phyloP scores from a whole-genome alignment of 371 early-diverging fungal genomes.

The Lichtheimia hyalospora region DNA sequence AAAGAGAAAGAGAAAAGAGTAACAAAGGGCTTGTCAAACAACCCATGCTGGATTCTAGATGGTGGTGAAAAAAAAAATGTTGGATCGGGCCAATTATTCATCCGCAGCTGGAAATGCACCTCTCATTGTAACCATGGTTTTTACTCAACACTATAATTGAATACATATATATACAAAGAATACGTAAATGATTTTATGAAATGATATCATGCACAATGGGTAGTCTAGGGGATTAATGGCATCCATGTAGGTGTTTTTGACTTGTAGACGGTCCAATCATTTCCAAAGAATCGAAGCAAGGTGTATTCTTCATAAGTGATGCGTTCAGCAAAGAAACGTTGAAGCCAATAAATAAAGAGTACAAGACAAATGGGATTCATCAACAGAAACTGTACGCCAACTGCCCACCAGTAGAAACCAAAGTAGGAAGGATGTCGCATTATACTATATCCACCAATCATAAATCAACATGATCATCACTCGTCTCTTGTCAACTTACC shows the following conservation, averaged over 20 bases:
- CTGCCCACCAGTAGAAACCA: constrained; percentile 86
- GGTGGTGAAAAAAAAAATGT: too few relatives aligned
- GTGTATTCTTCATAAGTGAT: constrained; percentile 76
- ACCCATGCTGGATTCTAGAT: too few relatives aligned
- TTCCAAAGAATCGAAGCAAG: constrained; percentile 77
- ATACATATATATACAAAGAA: too few relatives aligned
- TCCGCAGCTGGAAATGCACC: too few relatives aligned
- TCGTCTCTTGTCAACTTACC: constrained; percentile 28
- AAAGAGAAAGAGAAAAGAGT: too few relatives aligned
- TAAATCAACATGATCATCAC: too few relatives aligned
- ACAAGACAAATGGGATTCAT: constrained; percentile 73
- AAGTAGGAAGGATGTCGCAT: constrained; percentile 92
- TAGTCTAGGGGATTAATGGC: constrained; percentile 37
- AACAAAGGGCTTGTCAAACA: too few relatives aligned
- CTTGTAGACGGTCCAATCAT: constrained; percentile 55
- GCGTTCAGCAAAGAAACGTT: constrained; percentile 72
- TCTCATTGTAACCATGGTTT: too few relatives aligned
- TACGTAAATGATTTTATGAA: neutral
- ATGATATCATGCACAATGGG: neutral
- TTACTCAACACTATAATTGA: too few relatives aligned
- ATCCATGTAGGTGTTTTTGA: constrained; percentile 40
- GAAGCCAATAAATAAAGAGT: constrained; percentile 62
- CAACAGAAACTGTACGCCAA: constrained; percentile 70
- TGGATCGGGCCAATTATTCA: too few relatives aligned
- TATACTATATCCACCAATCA: constrained; percentile 24